Evolutionary conservation across 2,329 filamentous ascomycete species (phyloP).

Genomic region (Chaetomiaceae sp.): DNA sequence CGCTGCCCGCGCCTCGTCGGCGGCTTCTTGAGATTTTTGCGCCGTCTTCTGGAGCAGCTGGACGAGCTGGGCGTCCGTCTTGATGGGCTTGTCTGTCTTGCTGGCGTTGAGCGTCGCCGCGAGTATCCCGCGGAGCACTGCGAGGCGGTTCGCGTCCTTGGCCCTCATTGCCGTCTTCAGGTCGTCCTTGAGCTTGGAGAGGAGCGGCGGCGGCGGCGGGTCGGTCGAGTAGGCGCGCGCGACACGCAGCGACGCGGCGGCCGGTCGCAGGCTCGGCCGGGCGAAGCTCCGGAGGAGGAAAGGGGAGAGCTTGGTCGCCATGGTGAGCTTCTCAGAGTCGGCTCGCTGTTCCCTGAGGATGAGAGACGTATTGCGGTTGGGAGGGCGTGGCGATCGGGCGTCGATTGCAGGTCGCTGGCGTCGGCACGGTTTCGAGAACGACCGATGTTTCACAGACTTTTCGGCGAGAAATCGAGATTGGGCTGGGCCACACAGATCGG

Average conservation of each 20-base stretch:
- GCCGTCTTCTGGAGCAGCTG: constrained; percentile 61
- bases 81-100: constrained; percentile 66
- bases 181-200: constrained; percentile 53
- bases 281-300: constrained; percentile 14
- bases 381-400: neutral
- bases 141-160: constrained; percentile 60
- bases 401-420: neutral
- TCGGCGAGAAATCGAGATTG: neutral
- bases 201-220: constrained; percentile 40
- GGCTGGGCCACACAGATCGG: neutral
- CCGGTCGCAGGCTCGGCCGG: constrained; percentile 12
- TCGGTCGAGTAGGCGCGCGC: constrained; percentile 31
- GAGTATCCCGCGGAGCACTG: constrained; percentile 64
- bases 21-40: constrained; percentile 52
- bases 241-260: constrained; percentile 1
- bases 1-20: constrained; percentile 58
- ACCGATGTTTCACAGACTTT: neutral
- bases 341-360: no score
- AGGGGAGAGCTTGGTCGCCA: constrained; percentile 18
- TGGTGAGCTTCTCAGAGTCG: constrained; percentile 10
- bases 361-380: neutral
- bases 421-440: neutral
- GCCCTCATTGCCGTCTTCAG: constrained; percentile 62
- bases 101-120: constrained; percentile 68
- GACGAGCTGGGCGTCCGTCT: constrained; percentile 65